A percentile compares a stretch with the other conserved stretches of the same genome.
phyloP scores from a whole-genome alignment of 192 early-diverging fungal genomes.

The Oehlia diaphana region DNA sequence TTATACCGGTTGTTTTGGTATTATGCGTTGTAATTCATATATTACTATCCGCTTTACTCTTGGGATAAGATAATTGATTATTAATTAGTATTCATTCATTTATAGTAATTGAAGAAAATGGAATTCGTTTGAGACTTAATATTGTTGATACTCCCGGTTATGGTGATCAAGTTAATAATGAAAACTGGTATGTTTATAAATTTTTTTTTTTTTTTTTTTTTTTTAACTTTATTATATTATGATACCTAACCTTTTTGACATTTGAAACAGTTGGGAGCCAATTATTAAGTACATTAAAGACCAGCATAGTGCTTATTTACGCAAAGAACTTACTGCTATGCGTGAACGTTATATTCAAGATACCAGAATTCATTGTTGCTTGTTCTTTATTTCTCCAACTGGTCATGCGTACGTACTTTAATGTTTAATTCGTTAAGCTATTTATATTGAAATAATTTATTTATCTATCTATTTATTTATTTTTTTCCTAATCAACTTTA shows the following conservation, averaged over 20 bases:
- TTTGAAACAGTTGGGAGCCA: constrained; percentile 82
- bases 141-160: constrained; percentile 99
- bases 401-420: constrained; percentile 77
- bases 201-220: too few species aligned
- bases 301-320: constrained; percentile 93
- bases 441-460: constrained; percentile 12
- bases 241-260: not conserved
- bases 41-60: not conserved
- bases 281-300: constrained; percentile 99
- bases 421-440: not conserved
- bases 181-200: constrained; percentile 70
- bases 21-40: not conserved
- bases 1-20: not conserved
- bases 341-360: constrained; percentile 92
- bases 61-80: not conserved
- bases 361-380: constrained; percentile 91
- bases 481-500: constrained; percentile 29
- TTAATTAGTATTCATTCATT: not conserved
- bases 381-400: constrained; percentile 96
- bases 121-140: constrained; percentile 89
- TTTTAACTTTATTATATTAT: not conserved
- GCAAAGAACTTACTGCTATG: constrained; percentile 86
- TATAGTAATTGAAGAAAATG: constrained; percentile 92
- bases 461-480: not conserved
- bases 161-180: constrained; percentile 99